phyloP scores from a whole-genome alignment of 2,329 filamentous ascomycete genomes.

The Immersiporthe knoxdaviesiana region DNA sequence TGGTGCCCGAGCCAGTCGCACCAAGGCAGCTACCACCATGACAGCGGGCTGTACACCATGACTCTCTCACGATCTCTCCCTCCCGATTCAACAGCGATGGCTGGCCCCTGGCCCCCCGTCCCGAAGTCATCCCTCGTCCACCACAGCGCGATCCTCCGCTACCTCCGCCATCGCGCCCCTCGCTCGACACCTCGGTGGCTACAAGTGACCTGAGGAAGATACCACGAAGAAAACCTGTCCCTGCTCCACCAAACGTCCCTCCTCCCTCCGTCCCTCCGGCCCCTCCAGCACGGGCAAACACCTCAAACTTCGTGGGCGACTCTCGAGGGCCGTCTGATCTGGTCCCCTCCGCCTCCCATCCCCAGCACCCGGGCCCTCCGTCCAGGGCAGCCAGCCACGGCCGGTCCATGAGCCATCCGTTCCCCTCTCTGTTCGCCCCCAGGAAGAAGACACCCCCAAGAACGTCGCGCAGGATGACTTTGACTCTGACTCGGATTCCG shows the following conservation, averaged over 20 bases:
- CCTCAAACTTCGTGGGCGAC: conserved; percentile 18
- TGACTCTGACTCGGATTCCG: conserved; percentile 47
- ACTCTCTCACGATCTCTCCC: conserved; percentile 23
- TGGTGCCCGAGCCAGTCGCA: conserved; percentile 16
- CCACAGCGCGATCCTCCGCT: conserved; percentile 26
- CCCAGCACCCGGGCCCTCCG: conserved; percentile 24
- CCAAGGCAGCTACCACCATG: conserved; percentile 24
- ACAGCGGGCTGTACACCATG: conserved; percentile 26
- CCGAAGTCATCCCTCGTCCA: conserved; percentile 21
- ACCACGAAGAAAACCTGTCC: conserved; percentile 22
- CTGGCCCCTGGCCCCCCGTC: conserved; percentile 23
- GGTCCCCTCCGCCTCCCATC: conserved; percentile 45
- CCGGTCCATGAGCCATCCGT: conserved; percentile 79
- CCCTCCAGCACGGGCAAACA: conserved; percentile 11
- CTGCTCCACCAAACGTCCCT: neutral
- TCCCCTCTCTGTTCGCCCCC: conserved; percentile 70
- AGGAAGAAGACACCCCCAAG: conserved; percentile 57
- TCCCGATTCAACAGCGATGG: conserved; percentile 22
- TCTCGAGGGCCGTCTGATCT: conserved; percentile 41
- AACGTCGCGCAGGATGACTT: conserved; percentile 42
- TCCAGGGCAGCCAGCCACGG: conserved; percentile 46
- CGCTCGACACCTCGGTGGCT: conserved; percentile 2
- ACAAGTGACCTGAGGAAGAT: conserved; percentile 20
- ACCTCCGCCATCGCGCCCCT: conserved; percentile 22
- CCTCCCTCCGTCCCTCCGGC: neutral